Percentiles rank a stretch among this genome's conserved stretches.
Conservation (phyloP, 495 filamentous ascomycete species). For the Aeminium ludgeri region DNA sequence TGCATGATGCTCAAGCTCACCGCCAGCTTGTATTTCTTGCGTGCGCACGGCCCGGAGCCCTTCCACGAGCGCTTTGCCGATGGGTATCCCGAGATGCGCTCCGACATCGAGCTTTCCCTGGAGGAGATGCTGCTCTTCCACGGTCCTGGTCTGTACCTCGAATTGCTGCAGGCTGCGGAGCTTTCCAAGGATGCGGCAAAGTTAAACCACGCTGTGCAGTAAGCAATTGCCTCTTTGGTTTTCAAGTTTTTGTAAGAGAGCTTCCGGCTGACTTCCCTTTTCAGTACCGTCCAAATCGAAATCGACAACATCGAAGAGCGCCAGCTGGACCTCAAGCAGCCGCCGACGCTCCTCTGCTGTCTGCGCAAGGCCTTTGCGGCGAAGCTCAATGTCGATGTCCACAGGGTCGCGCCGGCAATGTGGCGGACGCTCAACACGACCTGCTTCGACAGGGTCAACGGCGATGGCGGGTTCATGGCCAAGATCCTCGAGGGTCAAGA, state of each 20-base stretch:
- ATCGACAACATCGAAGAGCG: constrained; percentile 3
- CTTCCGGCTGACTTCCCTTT: not conserved
- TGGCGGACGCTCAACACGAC: constrained; percentile 5
- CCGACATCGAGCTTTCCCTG: constrained; percentile 4
- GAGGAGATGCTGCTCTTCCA: constrained; percentile 7
- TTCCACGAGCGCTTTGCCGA: not conserved
- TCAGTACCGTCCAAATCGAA: not conserved
- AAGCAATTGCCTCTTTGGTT: not conserved
- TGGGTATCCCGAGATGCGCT: not conserved
- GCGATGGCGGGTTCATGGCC: constrained; percentile 1
- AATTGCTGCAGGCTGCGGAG: not conserved
- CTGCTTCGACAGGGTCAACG: not conserved
- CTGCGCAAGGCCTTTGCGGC: constrained; percentile 1
- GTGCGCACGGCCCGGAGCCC: constrained; percentile 2
- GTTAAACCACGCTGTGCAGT: not conserved
- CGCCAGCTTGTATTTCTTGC: not conserved
- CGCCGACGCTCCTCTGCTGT: constrained; percentile 1
- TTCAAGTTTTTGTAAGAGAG: not conserved
- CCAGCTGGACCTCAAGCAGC: not conserved
- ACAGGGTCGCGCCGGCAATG: constrained; percentile 2
- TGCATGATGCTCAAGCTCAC: constrained; percentile 5
- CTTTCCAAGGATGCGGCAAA: not conserved
- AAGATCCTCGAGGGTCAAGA: constrained; percentile 1
- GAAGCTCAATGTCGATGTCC: not conserved
- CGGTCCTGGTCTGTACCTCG: constrained; percentile 1